Conservation (phyloP, 768 basidiomycete species). For the Boletus fagicola region DNA sequence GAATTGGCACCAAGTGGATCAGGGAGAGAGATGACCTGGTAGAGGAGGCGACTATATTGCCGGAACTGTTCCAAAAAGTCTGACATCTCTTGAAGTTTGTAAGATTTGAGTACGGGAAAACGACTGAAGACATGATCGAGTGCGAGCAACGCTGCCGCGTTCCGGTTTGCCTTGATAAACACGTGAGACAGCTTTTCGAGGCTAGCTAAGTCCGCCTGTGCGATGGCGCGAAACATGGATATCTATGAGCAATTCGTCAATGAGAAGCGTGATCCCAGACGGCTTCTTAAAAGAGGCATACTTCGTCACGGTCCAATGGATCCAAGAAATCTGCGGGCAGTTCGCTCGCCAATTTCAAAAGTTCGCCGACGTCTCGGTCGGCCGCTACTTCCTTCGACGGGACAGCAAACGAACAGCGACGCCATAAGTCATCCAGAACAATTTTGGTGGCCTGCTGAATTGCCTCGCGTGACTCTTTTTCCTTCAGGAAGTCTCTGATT, state of each 20-base stretch:
- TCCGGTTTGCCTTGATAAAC: constrained; percentile 22
- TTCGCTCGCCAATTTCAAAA: constrained; percentile 26
- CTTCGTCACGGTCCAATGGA: constrained; percentile 6
- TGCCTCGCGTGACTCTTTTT: constrained; percentile 28
- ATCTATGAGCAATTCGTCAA: constrained; percentile 13
- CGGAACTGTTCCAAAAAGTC: constrained; percentile 1
- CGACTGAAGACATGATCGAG: constrained; percentile 6
- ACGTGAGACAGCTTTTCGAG: constrained; percentile 34
- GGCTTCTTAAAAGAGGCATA: background rate
- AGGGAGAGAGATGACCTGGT: background rate
- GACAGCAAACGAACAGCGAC: constrained; percentile 41
- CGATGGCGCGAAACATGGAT: constrained; percentile 36
- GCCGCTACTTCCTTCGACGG: constrained; percentile 2
- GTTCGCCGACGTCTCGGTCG: constrained; percentile 3
- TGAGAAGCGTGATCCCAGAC: background rate
- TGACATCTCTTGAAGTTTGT: constrained; percentile 19
- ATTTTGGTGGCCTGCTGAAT: constrained; percentile 37
- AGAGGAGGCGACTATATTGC: constrained; percentile 2
- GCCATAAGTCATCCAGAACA: constrained; percentile 48
- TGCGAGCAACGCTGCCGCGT: constrained; percentile 7
- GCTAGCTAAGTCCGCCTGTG: constrained; percentile 14
- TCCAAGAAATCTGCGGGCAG: constrained; percentile 9
- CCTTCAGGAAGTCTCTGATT: constrained; percentile 43
- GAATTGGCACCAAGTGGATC: constrained; percentile 4
- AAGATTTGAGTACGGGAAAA: constrained; percentile 17